Base-by-base conservation (phyloP, 345 rosid genomes). In the Salix dunnii region DNA sequence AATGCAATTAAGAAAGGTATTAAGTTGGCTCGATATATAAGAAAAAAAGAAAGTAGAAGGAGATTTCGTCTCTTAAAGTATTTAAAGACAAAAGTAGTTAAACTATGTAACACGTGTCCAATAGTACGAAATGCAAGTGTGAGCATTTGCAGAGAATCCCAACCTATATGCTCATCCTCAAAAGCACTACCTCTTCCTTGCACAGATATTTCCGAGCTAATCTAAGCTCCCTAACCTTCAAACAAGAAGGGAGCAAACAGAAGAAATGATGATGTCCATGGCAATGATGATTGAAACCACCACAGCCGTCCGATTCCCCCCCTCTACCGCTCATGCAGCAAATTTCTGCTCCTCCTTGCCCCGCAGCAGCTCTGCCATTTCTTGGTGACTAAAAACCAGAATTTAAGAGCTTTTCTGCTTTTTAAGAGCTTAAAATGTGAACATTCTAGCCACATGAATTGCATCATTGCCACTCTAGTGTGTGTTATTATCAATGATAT, bases 271-370 rank as follows among this genome's bases (percentile, higher is more conserved):
- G 28, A 58, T 58, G 63, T 27, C 28, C 63, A 68, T 71, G 73
- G 75, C 42, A 85, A 58, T 78, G 90, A 91, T 87, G 90, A 88
- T 82, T 69, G 92, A 91, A 72, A 83, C 92, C 70, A 84, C 90
- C 75, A 75, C 89, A 86, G 92, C 92, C 79, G 84, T 85, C 20
- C 94, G 97, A 74, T 87, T 91, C 78, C 75, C 88, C 74, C 62
- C 90, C 81, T 23, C 6, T 5, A 23, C 63, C 16, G 10, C 63
- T 3, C 63, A 28, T 10, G 90, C 84, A 58, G 74, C 81, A n/a
- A 86, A 79, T 73, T 83, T 87, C 83, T 83, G 80, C 79, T 85
- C 87, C 48, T 84, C 49, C 71, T 68, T 88, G 68, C 83, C 83
- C 28, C 78, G 97, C 90, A 88, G 84, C 76, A 62, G 40, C 49